These are phyloP conservation scores for Aquanectria penicillioides DNA, from an alignment of 2,329 filamentous ascomycete genomes.

Conservation along the genomic window DNA sequence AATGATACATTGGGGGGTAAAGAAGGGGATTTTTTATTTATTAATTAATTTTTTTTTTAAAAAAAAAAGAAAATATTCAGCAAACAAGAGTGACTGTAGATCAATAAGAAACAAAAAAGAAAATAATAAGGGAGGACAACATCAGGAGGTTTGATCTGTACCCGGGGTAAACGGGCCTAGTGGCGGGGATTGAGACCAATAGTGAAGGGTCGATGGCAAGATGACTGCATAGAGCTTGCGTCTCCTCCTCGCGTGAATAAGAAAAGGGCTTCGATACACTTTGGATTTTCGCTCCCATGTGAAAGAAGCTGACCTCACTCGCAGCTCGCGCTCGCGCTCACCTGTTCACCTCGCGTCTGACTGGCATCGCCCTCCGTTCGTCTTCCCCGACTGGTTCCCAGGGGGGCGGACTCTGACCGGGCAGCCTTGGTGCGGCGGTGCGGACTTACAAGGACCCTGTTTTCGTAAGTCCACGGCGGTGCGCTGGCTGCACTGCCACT, in stretches of 20 bases:
- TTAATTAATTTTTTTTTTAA: not conserved
- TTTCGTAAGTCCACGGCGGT: too few relatives aligned
- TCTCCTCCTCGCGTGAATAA: conserved; percentile 7
- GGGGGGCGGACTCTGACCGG: too few relatives aligned
- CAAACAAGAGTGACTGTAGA: not conserved
- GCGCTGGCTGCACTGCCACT: conserved; percentile 34
- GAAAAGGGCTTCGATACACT: not conserved
- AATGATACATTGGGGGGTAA: not conserved
- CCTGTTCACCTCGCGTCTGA: conserved; percentile 3
- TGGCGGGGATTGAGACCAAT: conserved; percentile 1
- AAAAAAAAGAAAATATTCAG: conserved; percentile 3
- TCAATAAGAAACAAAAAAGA: too few relatives aligned
- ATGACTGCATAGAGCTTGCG: conserved; percentile 30
- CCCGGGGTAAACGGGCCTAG: not conserved
- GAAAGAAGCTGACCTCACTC: conserved; percentile 16
- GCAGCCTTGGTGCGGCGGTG: conserved; percentile 27
- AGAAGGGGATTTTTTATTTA: not conserved
- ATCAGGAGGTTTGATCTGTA: too few relatives aligned
- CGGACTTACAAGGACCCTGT: conserved; percentile 9
- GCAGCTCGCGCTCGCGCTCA: too few relatives aligned
- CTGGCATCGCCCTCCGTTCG: too few relatives aligned
- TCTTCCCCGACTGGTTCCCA: too few relatives aligned
- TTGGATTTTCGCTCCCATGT: conserved; percentile 16
- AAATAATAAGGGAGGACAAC: too few relatives aligned
- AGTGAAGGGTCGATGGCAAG: conserved; percentile 24